Conservation (phyloP, 1,284 basidiomycete species). For the Hypsizygus ulmarius region DNA sequence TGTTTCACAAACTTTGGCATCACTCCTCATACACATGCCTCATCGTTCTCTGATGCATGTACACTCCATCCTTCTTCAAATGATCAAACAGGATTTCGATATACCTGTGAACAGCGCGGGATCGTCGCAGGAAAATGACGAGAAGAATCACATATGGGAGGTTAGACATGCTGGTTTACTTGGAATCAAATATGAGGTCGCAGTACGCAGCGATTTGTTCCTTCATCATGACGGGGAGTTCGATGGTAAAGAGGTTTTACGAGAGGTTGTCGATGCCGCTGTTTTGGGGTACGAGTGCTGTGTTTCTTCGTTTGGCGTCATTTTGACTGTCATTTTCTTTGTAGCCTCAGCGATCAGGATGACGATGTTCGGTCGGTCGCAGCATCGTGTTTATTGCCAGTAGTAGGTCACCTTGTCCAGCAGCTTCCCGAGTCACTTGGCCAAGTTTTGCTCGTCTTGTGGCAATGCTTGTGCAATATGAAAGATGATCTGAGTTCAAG, state of each 20-base stretch:
- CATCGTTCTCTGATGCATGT: conserved; percentile 74
- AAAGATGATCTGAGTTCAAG: conserved; percentile 98
- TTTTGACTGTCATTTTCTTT: conserved; percentile 16
- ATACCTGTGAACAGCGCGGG: conserved; percentile 33
- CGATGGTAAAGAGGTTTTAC: conserved; percentile 56
- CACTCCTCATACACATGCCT: conserved; percentile 86
- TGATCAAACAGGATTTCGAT: conserved; percentile 87
- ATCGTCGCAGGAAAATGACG: conserved; percentile 36
- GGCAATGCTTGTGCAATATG: conserved; percentile 90
- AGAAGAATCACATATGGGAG: conserved; percentile 87
- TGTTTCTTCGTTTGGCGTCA: conserved; percentile 3
- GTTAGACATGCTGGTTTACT: conserved; percentile 95
- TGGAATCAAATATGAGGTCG: conserved; percentile 97
- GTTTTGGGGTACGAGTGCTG: conserved; percentile 71
- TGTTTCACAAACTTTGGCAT: conserved; percentile 91
- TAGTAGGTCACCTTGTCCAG: conserved; percentile 78
- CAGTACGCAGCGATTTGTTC: conserved; percentile 85
- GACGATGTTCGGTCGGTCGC: conserved; percentile 98
- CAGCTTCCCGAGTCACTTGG: conserved; percentile 74
- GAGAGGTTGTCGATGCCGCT: conserved; percentile 83
- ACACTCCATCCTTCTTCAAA: conserved; percentile 82
- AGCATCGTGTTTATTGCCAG: conserved; percentile 87
- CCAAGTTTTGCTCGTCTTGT: conserved; percentile 80
- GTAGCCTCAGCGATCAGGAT: conserved; percentile 85
- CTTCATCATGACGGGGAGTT: conserved; percentile 36